phyloP scores from a whole-genome alignment of 306 rosid species.

The Prunus kanzakura region DNA sequence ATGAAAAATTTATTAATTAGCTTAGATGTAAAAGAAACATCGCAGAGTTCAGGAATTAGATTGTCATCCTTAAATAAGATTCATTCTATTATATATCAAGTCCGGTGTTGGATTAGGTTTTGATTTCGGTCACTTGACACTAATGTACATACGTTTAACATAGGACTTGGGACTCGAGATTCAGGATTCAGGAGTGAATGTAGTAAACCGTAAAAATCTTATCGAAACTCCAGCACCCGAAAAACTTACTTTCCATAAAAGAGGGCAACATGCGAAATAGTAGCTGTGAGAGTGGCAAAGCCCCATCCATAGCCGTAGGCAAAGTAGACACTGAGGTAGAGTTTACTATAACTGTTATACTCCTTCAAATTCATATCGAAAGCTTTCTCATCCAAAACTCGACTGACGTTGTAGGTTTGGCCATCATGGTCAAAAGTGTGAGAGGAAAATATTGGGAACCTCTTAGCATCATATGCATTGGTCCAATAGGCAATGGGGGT shows the following conservation, averaged over 20 bases:
- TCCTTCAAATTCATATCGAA: slow-evolving; percentile 18
- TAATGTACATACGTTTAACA: no score
- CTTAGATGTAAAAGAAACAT: not conserved
- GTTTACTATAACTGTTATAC: slow-evolving; percentile 21
- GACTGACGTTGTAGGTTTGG: slow-evolving; percentile 12
- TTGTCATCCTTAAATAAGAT: not conserved
- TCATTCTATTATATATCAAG: not conserved
- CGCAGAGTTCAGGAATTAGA: not conserved
- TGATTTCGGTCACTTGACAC: not conserved
- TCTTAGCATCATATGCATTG: slow-evolving; percentile 25
- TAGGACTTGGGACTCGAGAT: no score
- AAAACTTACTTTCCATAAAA: slow-evolving; percentile 32
- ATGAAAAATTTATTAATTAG: not conserved
- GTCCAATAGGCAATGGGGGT: slow-evolving; percentile 34
- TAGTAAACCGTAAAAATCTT: no score
- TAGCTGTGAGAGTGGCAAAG: slow-evolving; percentile 34
- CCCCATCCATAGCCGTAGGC: slow-evolving; percentile 22
- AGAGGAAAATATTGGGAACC: slow-evolving; percentile 29
- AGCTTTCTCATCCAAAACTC: slow-evolving; percentile 13
- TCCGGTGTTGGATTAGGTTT: not conserved
- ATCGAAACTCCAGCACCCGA: no score
- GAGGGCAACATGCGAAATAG: slow-evolving; percentile 32
- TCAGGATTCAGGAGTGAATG: no score
- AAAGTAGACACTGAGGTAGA: slow-evolving; percentile 22
- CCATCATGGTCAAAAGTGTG: slow-evolving; percentile 26